Percentiles rank a stretch among this genome's conserved stretches.
Conservation (phyloP, 2,329 filamentous ascomycete genomes). For the Trichophyton mentagrophytes region DNA sequence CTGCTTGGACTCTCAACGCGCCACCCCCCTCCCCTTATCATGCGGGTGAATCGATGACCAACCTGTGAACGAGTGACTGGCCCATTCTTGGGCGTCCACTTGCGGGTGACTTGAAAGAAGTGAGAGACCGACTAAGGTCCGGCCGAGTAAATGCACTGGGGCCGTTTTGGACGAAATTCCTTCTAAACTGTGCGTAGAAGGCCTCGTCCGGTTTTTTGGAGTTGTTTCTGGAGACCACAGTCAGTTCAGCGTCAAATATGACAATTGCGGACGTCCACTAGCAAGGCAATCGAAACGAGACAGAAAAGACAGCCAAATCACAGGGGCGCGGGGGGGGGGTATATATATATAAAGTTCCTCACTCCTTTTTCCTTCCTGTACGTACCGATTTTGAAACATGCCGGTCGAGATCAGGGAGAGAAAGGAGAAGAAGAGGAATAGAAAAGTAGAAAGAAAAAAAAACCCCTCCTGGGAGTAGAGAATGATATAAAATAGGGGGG, state of each 20-base stretch:
- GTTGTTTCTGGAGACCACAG: constrained; percentile 45
- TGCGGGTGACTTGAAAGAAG: not conserved
- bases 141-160: constrained; percentile 27
- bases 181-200: constrained; percentile 70
- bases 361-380: constrained; percentile 9
- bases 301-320: not conserved
- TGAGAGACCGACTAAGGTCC: not conserved
- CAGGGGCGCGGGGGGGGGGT: not conserved
- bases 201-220: constrained; percentile 78
- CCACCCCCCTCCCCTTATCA: constrained; percentile 7
- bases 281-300: not conserved
- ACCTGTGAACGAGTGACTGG: constrained; percentile 11
- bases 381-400: constrained; percentile 40
- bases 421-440: constrained; percentile 10
- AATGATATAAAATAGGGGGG: not conserved
- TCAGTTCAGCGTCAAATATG: not conserved
- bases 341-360: not conserved
- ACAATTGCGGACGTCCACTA: not conserved
- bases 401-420: constrained; percentile 9
- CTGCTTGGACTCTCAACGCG: constrained; percentile 6
- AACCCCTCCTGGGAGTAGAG: not conserved
- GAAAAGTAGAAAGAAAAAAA: not conserved
- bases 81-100: constrained; percentile 6
- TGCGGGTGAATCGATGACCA: constrained; percentile 7
- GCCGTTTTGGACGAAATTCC: constrained; percentile 63